Percentiles rank a stretch among this genome's conserved stretches.
Evolutionary conservation across 1,139 yeast genomes (phyloP).

Genomic region (Debaryomyces subglobosus): DNA sequence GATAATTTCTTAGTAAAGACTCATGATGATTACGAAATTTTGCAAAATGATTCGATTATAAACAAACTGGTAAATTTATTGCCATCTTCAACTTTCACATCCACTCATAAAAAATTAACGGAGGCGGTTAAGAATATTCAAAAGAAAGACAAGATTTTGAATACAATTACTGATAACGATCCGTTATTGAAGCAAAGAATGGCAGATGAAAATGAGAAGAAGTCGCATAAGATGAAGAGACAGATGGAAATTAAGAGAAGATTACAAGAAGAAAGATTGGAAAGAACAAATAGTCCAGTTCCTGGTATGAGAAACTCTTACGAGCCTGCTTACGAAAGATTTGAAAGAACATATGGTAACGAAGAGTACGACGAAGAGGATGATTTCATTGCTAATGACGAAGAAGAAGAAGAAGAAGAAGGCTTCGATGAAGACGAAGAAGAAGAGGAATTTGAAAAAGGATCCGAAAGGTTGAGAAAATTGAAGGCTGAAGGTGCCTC

Average conservation of each 20-base stretch:
- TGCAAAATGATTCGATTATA: constrained; percentile 57
- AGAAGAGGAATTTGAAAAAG: constrained; percentile 58
- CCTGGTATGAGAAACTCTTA: constrained; percentile 22
- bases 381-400: constrained; percentile 47
- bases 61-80: constrained; percentile 69
- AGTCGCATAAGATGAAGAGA: constrained; percentile 69
- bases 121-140: constrained; percentile 74
- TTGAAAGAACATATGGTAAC: constrained; percentile 44
- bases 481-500: constrained; percentile 62
- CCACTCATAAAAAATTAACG: constrained; percentile 79
- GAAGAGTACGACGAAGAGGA: constrained; percentile 51
- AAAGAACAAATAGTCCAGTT: constrained; percentile 30
- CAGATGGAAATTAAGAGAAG: constrained; percentile 60
- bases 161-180: constrained; percentile 77
- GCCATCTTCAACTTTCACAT: constrained; percentile 85
- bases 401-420: constrained; percentile 56
- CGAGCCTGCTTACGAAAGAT: constrained; percentile 45
- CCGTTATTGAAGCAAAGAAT: constrained; percentile 84
- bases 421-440: constrained; percentile 58
- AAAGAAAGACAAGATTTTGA: constrained; percentile 57
- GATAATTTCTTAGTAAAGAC: constrained; percentile 76
- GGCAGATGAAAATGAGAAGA: constrained; percentile 78
- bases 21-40: constrained; percentile 70
- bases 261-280: constrained; percentile 47
- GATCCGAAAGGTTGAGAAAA: constrained; percentile 64